Base-by-base conservation (phyloP, 2,329 filamentous ascomycete species). In the Penicillium sclerotigenum region DNA sequence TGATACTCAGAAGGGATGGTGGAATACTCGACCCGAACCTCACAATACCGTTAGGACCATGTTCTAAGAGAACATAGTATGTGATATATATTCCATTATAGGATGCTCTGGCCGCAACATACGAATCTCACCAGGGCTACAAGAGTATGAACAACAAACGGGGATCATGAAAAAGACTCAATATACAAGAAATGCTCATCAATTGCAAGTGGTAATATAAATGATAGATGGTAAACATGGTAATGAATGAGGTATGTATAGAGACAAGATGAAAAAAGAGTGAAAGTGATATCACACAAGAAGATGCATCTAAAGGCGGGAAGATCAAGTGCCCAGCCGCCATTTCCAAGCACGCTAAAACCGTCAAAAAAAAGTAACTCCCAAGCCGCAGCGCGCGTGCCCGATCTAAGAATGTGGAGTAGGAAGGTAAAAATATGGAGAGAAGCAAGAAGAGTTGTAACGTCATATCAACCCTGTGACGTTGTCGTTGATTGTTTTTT, bases 281-380 rank as follows among this genome's bases (percentile, higher is more conserved):
- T 37, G 48, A 14, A 37, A 43, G 36, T 54, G 54, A 54, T 57
- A 54, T 56, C 42, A 56, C 47, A 52, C 43, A 54, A 42, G 31
- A 54, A 57, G 36, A 56, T 52, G 47, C 41, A 56, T 56, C 26
- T 28, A 33, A 56, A 33, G 41, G 26, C 40, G 28, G 38, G 40
- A 45, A 52, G 40, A 45, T 33, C 40, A 33, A 48, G 41, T 40
- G 40, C 47, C 29, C 52, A 54, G 34, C 40, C 47, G 38, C 38
- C 53, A 46, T 56, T 51, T 49, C 46, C 47, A 56, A 52, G 47
- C 53, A 56, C 53, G 53, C 53, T 56, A 56, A 56, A 56, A 34
- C n/a, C 41, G 33, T 46, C 41, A 56, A 56, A 56, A 55, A 54
- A 45, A 34, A 41, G 20, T 14, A 55, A 56, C 42, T 50, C 28